phyloP scores from a whole-genome alignment of 345 rosid species.

The Carallia brachiata region DNA sequence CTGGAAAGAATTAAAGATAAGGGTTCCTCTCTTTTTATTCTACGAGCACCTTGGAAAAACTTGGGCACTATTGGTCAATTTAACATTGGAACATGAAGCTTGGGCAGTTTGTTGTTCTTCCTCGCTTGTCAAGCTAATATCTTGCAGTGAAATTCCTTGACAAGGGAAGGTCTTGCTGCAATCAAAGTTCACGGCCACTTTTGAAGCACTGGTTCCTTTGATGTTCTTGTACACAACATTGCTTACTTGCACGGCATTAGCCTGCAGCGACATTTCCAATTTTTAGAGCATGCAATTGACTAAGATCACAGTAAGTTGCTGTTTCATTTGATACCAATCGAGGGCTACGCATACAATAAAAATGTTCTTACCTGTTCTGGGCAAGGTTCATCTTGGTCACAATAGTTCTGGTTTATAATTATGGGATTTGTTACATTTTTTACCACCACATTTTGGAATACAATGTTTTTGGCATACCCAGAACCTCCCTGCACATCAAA shows the following conservation, averaged over 20 bases:
- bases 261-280: conserved; percentile 25
- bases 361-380: conserved; percentile 46
- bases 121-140: conserved; percentile 32
- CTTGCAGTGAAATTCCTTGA: conserved; percentile 50
- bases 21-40: too few species aligned
- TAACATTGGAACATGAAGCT: conserved; percentile 65
- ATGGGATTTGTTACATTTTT: conserved; percentile 74
- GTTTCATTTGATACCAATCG: background rate
- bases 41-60: conserved; percentile 51
- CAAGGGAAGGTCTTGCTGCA: conserved; percentile 67
- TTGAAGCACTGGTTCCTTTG: conserved; percentile 69
- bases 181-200: conserved; percentile 54
- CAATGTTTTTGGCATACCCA: conserved; percentile 65
- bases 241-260: conserved; percentile 72
- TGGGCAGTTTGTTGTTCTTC: conserved; percentile 17
- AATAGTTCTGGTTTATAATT: conserved; percentile 76
- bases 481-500: conserved; percentile 62
- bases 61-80: conserved; percentile 26
- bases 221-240: conserved; percentile 64
- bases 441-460: conserved; percentile 60
- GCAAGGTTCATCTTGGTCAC: conserved; percentile 58
- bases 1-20: too few species aligned
- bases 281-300: background rate
- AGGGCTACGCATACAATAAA: background rate
- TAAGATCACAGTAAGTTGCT: background rate